Base-by-base conservation (phyloP, 768 basidiomycete species). In the Udeniomyces megalosporus region DNA sequence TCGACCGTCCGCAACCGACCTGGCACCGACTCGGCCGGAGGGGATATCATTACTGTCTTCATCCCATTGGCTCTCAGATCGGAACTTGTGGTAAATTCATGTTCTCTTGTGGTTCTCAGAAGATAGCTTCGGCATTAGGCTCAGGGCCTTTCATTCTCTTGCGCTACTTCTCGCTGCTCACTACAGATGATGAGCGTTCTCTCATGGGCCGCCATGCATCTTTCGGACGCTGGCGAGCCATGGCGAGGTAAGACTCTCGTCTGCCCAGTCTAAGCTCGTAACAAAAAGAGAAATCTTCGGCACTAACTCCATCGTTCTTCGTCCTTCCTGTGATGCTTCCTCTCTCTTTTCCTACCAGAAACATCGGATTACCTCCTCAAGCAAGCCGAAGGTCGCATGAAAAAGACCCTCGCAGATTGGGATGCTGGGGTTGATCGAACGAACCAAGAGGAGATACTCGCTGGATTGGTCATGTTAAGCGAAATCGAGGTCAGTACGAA, bases 401-500 rank as follows among this genome's bases (percentile, higher is more conserved):
- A 45, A 31, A 52, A 54, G 29, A 45, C 57, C 1, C 24, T 59
- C 22, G 32, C 22, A 14, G 58, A 52, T 1, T 46, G 51, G 52
- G 58, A 59, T 24, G 26, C 20, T 46, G 35, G 29, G 2, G 12
- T 24, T 4, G 32, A 32, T 3, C 17, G 15, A 4, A 28, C 24
- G n/a, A 32, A 50, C 3, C 24, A 59, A 24, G 63, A 59, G 6
- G 58, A 65, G 32, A 51, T 52, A 32, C 44, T 65, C 5, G 63
- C 63, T n/a, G 52, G 58, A 24, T 35, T 65, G 26, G 57, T 58
- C 15, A n/a, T 58, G 1, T 32, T 59, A 24, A 60, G 53, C 34
- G 63, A 60, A 31, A 60, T 65, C 20, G 63, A 63, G 56, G 62
- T 58, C 31, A 49, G 62, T n/a, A n/a, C n/a, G n/a, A n/a, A n/a